A percentile compares a stretch with the other conserved stretches of the same genome.
These are phyloP conservation scores for Cordyceps militaris DNA, from an alignment of 2,329 filamentous ascomycete genomes.

Conservation along the genomic window DNA sequence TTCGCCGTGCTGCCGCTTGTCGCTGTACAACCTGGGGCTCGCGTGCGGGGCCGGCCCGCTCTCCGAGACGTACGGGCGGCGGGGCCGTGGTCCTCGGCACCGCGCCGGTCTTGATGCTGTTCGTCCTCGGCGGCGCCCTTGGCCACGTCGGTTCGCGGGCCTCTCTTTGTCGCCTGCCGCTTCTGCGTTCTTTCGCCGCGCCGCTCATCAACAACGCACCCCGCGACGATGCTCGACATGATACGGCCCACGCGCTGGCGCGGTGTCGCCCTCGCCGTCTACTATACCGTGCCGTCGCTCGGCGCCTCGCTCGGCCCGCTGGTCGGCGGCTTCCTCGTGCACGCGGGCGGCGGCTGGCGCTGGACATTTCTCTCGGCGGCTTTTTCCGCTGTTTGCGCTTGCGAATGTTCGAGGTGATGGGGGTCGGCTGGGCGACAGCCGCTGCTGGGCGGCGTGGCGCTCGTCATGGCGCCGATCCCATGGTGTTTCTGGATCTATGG, in stretches of 20 bases:
- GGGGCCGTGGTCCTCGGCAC: constrained; percentile 31
- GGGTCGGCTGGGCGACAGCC: constrained; percentile 39
- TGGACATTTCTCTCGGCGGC: constrained; percentile 55
- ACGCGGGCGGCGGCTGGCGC: constrained; percentile 56
- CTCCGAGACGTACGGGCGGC: constrained; percentile 64
- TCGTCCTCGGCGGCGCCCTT: constrained; percentile 65
- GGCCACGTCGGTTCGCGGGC: constrained; percentile 45
- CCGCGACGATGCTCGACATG: constrained; percentile 56
- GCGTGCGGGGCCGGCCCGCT: constrained; percentile 55
- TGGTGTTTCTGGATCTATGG: constrained; percentile 23
- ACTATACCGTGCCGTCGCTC: constrained; percentile 59
- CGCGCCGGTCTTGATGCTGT: constrained; percentile 62
- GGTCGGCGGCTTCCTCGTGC: constrained; percentile 58
- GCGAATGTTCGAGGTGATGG: constrained; percentile 33
- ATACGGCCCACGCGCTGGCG: constrained; percentile 45
- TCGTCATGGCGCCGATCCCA: constrained; percentile 31
- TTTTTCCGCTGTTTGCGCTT: constrained; percentile 39
- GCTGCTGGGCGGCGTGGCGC: constrained; percentile 32
- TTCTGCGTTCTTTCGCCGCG: constrained; percentile 58
- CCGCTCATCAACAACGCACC: constrained; percentile 56
- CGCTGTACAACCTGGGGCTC: constrained; percentile 23
- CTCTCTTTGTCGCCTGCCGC: constrained; percentile 65
- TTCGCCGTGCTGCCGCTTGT: constrained; percentile 21
- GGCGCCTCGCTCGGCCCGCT: constrained; percentile 59
- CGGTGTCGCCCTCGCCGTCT: constrained; percentile 54